Base-by-base conservation (phyloP, 2,329 filamentous ascomycete genomes). In the Fusarium sp. region DNA sequence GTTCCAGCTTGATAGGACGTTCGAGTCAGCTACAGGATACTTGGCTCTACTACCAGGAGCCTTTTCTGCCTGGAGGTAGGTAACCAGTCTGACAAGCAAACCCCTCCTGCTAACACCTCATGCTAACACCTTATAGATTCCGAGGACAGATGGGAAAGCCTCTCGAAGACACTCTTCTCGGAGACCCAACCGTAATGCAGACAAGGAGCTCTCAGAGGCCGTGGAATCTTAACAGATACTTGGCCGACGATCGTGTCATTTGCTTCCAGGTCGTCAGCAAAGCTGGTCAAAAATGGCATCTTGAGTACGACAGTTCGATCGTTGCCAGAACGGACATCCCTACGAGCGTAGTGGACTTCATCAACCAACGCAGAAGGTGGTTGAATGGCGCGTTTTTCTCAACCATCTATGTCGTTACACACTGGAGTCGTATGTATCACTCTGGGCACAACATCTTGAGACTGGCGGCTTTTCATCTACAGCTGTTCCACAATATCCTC, bases 231-330 rank as follows among this genome's bases (percentile, higher is more conserved):
- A 66, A 68, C 22, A 42, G 62, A 1, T 56, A 68, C 2, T 45
- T 68, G 1, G 67, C 67, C 2, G 67, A 69, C 18, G 64, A 67
- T 3, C 50, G 66, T 16, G 58, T 69, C 0, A 63, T 68, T 1
- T 69, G 67, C 5, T 69, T 69, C 8, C 27, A 65, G 0, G 54
- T 69, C 1, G n/a, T 69, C 3, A 67, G 56, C 25, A 68, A 69
- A 4, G 45, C 52, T 2, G 42, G 38, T 1, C 40, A 58, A 0
- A 42, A 14, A 10, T 69, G 56, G 63, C 63, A 62, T 2, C 2
- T 69, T 1, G 57, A 60, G 1, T 69, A 68, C 2, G 38, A 60
- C 0, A 58, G 33, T 0, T 35, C 60, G 0, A 29, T 40, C 13
- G 59, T 38, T 0, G 64, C 56, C 0, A 57, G 27, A 0, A 69